These are phyloP conservation scores for Lactarius psammicola DNA, from an alignment of 768 basidiomycete genomes.

Conservation along the genomic window DNA sequence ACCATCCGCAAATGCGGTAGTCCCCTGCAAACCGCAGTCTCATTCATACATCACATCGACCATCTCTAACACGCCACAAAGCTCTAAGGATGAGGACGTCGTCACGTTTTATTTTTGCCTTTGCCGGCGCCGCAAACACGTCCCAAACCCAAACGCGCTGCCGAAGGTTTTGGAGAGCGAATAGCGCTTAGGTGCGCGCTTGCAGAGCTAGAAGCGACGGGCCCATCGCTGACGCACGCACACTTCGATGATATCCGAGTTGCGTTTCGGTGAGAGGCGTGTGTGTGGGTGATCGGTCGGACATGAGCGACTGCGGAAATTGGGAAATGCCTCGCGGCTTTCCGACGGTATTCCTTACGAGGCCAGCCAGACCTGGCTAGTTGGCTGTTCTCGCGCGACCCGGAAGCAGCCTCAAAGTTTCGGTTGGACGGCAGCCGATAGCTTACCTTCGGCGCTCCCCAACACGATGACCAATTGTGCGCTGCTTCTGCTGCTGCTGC, in stretches of 20 bases:
- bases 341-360: not conserved
- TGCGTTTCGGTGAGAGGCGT: slow-evolving; percentile 6
- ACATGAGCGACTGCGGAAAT: slow-evolving; percentile 17
- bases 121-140: not conserved
- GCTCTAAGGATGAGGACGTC: not conserved
- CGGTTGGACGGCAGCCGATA: not conserved
- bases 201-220: not conserved
- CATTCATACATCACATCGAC: not conserved
- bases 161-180: not conserved
- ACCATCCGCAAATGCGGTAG: slow-evolving; percentile 15
- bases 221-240: not conserved
- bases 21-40: not conserved
- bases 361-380: not conserved
- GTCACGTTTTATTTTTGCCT: not conserved
- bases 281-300: slow-evolving; percentile 23
- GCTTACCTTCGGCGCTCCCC: not conserved
- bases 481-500: not conserved
- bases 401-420: not conserved
- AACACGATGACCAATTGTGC: not conserved
- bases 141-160: not conserved
- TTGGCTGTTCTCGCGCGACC: slow-evolving; percentile 6
- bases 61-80: not conserved
- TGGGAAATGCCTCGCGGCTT: slow-evolving; percentile 8
- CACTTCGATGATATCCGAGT: not conserved
- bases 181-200: not conserved